Percentiles rank a stretch among this genome's conserved stretches.
Conservation (phyloP, 1,284 basidiomycete genomes). For the Heliocybe sulcata region DNA sequence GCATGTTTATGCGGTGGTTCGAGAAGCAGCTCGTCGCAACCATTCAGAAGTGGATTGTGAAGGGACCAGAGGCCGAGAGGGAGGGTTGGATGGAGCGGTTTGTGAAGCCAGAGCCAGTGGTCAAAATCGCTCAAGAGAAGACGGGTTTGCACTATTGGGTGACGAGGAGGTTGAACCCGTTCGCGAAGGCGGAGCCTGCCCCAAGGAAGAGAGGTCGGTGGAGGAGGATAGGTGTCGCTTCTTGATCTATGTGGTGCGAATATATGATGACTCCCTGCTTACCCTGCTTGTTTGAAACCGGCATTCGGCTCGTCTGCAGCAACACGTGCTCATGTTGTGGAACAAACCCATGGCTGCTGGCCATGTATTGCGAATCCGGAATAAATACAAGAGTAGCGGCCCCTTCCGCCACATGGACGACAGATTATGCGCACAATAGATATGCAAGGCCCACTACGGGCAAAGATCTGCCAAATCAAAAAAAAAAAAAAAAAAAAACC, state of each 20-base stretch:
- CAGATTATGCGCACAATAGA: too few relatives aligned
- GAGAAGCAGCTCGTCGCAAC: slow-evolving; percentile 43
- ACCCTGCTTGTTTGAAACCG: neutral
- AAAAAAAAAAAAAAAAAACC: too few relatives aligned
- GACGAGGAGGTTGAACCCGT: too few relatives aligned
- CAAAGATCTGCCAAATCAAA: too few relatives aligned
- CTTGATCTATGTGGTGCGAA: neutral
- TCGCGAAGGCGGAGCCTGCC: neutral
- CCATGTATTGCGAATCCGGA: too few relatives aligned
- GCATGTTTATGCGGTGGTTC: slow-evolving; percentile 47
- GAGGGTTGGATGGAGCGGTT: neutral
- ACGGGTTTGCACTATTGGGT: neutral
- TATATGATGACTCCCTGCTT: neutral
- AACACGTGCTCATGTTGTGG: too few relatives aligned
- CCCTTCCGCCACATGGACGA: too few relatives aligned
- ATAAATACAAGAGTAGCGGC: too few relatives aligned
- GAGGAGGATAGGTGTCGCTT: neutral
- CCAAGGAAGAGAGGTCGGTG: neutral
- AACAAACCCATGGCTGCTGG: too few relatives aligned
- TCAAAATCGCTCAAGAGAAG: neutral
- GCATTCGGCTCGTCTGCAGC: too few relatives aligned
- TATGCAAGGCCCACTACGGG: too few relatives aligned
- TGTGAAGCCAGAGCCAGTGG: neutral
- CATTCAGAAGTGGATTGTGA: slow-evolving; percentile 28
- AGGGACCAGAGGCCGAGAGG: neutral